phyloP scores from a whole-genome alignment of 2,329 filamentous ascomycete species.

The Alternaria incomplexa region DNA sequence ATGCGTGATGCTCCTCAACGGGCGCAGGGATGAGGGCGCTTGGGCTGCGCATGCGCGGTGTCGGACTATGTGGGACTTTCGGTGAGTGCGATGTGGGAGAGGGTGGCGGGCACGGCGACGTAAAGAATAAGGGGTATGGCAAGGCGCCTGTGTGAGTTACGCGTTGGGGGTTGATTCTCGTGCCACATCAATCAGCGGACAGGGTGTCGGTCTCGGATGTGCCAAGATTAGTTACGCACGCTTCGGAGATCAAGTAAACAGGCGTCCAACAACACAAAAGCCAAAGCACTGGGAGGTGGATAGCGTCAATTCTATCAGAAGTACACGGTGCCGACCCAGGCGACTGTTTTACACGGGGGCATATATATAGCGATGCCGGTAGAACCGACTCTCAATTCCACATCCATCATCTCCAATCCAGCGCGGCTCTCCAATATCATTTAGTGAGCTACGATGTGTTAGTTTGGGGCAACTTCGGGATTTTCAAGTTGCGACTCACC shows the following conservation, averaged over 20 bases:
- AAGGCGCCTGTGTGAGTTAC: slow-evolving; percentile 21
- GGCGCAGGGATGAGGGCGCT: slow-evolving; percentile 43
- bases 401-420: slow-evolving; percentile 31
- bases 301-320: slow-evolving; percentile 45
- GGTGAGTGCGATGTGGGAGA: slow-evolving; percentile 16
- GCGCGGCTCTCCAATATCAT: slow-evolving; percentile 19
- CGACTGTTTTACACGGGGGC: slow-evolving; percentile 48
- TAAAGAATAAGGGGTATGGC: slow-evolving; percentile 25
- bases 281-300: slow-evolving; percentile 28
- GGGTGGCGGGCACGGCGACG: slow-evolving; percentile 14
- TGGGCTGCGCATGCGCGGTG: slow-evolving; percentile 42
- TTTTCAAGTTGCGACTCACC: slow-evolving; percentile 62
- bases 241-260: slow-evolving; percentile 8
- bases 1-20: slow-evolving; percentile 40
- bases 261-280: slow-evolving; percentile 10
- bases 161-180: slow-evolving; percentile 28
- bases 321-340: slow-evolving; percentile 44
- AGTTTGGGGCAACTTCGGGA: slow-evolving; percentile 13
- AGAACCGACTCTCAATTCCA: slow-evolving; percentile 39
- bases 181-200: slow-evolving; percentile 32
- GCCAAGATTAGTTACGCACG: slow-evolving; percentile 26
- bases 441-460: slow-evolving; percentile 44
- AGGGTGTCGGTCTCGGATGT: slow-evolving; percentile 16
- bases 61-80: slow-evolving; percentile 17
- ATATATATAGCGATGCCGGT: slow-evolving; percentile 47